Percentiles rank a stretch among this genome's conserved stretches.
Conservation (phyloP, 148 eudicot genomes). For the Spergularia marina region DNA sequence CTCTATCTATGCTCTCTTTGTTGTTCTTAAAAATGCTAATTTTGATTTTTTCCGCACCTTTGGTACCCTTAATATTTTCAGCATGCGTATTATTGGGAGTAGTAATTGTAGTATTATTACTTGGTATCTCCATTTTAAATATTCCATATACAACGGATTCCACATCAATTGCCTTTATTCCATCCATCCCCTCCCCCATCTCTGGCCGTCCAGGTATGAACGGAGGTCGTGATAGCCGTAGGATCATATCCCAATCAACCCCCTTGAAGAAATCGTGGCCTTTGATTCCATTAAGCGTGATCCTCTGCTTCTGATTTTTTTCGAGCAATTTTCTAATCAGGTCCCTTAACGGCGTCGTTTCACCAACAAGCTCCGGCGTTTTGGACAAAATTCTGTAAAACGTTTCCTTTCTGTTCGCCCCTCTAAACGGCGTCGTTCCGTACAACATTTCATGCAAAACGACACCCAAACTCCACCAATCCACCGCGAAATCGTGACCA, state of each 20-base stretch:
- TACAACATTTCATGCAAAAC: conserved; percentile 79
- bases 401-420: conserved; percentile 64
- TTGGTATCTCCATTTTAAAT: conserved; percentile 34
- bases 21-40: not conserved
- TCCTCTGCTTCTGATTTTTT: conserved; percentile 62
- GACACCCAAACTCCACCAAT: conserved; percentile 81
- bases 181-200: conserved; percentile 34
- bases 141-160: conserved; percentile 56
- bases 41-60: not conserved
- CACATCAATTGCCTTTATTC: conserved; percentile 52
- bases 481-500: conserved; percentile 75
- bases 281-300: conserved; percentile 57
- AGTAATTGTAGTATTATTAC: conserved; percentile 15
- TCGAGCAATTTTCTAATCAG: conserved; percentile 57
- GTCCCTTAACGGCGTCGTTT: conserved; percentile 77
- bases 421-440: conserved; percentile 76
- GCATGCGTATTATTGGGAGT: not conserved
- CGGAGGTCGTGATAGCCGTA: conserved; percentile 64
- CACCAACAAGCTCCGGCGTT: conserved; percentile 59
- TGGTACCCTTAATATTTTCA: not conserved
- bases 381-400: conserved; percentile 50
- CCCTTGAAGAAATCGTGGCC: conserved; percentile 67
- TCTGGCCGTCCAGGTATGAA: conserved; percentile 44
- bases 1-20: conserved; percentile 17
- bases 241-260: conserved; percentile 58